Base-by-base conservation (phyloP, 176 grass and related monocot species). In the Oryza officinalis region DNA sequence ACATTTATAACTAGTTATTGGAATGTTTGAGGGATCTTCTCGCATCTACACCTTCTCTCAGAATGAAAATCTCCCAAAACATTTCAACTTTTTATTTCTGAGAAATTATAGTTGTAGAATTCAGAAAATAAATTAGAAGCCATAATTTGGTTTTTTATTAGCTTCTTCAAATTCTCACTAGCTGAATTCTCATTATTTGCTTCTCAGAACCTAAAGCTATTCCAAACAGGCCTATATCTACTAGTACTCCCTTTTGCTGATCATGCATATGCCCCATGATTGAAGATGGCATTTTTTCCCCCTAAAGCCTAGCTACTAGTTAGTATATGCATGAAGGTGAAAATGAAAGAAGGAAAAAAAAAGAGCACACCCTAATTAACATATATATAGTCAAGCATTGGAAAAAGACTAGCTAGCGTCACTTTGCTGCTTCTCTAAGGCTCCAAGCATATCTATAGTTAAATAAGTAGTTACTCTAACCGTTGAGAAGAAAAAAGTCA, bases 381-480 rank as follows among this genome's bases (percentile, higher is more conserved):
- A 45, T 45, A 69, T 45, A 69, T 25, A 25, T 25, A 50, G 22
- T 43, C 8, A 45, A 26, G 57, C 57, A 46, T 72, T 46, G 69
- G 41, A 50, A 50, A 52, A 74, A 31, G 27, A 50, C 26, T 50
- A 10, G 4, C 20, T 25, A 41, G 35, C 35, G 61, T 35, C 33
- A 27, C 54, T 63, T 77, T 63, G 75, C 75, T 77, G 54, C 33
- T 63, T 27, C 75, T 63, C 75, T 43, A 77, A 41, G 57, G 20
- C 12, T 60, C 74, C 52, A 68, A 6, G 8, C 50, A 54, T 54
- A 20, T 60, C 20, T 23, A 23, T 60, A 23, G 57, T 60, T 60
- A 60, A n/a, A 60, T 10, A 60, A 10, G 22, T 23, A 23, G 22
- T 60, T 60, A 60, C 57, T 25, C 57, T 60, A 60, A 23, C 57